Base-by-base conservation (phyloP, 2,329 filamentous ascomycete genomes). In the Parafenestella ontariensis region DNA sequence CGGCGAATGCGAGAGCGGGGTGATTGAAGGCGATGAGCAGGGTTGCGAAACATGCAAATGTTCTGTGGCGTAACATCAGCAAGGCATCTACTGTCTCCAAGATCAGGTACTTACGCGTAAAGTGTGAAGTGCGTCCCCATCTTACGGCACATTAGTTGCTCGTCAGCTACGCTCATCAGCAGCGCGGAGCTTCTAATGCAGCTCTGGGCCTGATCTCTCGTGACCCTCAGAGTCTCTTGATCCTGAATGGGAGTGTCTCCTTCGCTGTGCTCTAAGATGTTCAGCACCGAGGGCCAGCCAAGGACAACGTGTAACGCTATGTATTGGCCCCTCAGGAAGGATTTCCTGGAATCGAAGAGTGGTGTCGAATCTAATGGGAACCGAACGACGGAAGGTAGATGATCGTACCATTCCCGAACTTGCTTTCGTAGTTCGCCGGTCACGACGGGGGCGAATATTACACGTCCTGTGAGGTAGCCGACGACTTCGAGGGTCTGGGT, bases 311-410 rank as follows among this genome's bases (percentile, higher is more conserved):
- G 66, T n/a, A 70, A 39, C n/a, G 65, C 65, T 28, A 65, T 37
- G 44, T 71, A 71, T 49, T 71, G 68, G n/a, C 62, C 54, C 21
- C 68, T 53, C 11, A 70, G 49, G 41, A 71, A 71, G 9, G 64
- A 65, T 33, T 68, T 66, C 15, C 68, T 54, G 8, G 58, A 61
- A 37, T 70, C 68, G 36, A 68, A 69, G 5, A 71, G 54, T n/a
- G 66, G 65, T n/a, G 66, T 58, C 7, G 56, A 37, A 50, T 65
- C 64, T 15, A 68, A 11, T 0, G 66, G 65, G 50, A 71, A 71
- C 15, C 61, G 56, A 20, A 70, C 54, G 9, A 56, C 53, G 1
- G 54, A 51, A 13, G 68, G 66, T 3, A 70, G 56, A 51, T 71
- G 66, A 48, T 68, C 59, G 33, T 69, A 65, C 68, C 65, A 71